Conservation (phyloP, 2,329 filamentous ascomycete species). For the Colletotrichum tamarilloi region DNA sequence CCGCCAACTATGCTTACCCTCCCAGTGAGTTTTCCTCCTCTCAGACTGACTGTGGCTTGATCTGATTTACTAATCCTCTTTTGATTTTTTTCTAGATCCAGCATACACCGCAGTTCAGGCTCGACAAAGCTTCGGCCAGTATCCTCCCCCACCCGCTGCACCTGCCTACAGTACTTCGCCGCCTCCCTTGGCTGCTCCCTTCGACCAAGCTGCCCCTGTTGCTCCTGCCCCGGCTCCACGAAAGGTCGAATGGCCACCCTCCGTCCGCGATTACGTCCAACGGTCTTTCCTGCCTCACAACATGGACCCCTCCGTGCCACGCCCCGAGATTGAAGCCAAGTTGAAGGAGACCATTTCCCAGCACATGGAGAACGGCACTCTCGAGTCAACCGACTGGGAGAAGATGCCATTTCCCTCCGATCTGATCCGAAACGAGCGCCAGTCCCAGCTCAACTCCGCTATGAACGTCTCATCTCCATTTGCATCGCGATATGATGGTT, state of each 20-base stretch:
- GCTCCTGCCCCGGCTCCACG: slow-evolving; percentile 49
- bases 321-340: slow-evolving; percentile 82
- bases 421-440: slow-evolving; percentile 79
- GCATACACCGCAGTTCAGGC: slow-evolving; percentile 72
- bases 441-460: slow-evolving; percentile 56
- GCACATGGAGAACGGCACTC: slow-evolving; percentile 78
- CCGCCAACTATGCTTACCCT: slow-evolving; percentile 51
- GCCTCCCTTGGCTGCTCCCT: slow-evolving; percentile 39
- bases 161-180: slow-evolving; percentile 38
- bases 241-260: slow-evolving; percentile 82
- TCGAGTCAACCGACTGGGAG: slow-evolving; percentile 85
- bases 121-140: slow-evolving; percentile 68
- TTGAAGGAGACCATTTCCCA: slow-evolving; percentile 87
- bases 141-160: slow-evolving; percentile 47
- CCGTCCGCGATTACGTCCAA: slow-evolving; percentile 90
- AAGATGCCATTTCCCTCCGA: slow-evolving; percentile 85
- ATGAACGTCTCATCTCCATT: slow-evolving; percentile 41
- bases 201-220: slow-evolving; percentile 3
- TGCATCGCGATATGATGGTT: slow-evolving; percentile 38
- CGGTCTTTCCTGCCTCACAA: slow-evolving; percentile 85
- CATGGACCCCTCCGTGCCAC: slow-evolving; percentile 69
- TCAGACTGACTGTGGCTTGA: background rate
- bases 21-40: slow-evolving; percentile 46
- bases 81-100: slow-evolving; percentile 50
- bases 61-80: slow-evolving; percentile 15